Conservation (phyloP, 345 rosid genomes). For the Acer yangbiense region DNA sequence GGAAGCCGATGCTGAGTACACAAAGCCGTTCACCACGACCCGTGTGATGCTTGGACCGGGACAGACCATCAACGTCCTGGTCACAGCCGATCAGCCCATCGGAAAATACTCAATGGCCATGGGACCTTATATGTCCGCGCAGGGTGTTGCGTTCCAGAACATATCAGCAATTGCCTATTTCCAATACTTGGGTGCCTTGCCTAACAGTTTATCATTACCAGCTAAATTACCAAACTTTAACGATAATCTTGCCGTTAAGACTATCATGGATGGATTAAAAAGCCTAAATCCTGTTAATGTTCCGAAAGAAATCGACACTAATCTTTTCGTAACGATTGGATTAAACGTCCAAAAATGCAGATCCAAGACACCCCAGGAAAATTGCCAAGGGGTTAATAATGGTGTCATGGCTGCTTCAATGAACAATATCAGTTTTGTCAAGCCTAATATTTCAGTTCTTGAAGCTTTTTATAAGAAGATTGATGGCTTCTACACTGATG, state of each 20-base stretch:
- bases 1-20: slow-evolving; percentile 86
- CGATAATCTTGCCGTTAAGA: slow-evolving; percentile 67
- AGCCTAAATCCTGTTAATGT: slow-evolving; percentile 52
- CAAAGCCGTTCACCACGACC: slow-evolving; percentile 66
- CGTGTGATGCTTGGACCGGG: slow-evolving; percentile 89
- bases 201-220: slow-evolving; percentile 52
- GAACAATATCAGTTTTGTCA: slow-evolving; percentile 74
- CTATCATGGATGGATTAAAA: slow-evolving; percentile 77
- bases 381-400: slow-evolving; percentile 53
- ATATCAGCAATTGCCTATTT: slow-evolving; percentile 62
- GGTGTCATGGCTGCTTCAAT: slow-evolving; percentile 81
- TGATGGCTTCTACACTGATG: slow-evolving; percentile 62
- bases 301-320: slow-evolving; percentile 58
- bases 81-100: slow-evolving; percentile 71
- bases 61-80: slow-evolving; percentile 82
- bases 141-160: slow-evolving; percentile 59
- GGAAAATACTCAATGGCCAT: slow-evolving; percentile 79
- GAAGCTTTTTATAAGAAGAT: slow-evolving; percentile 73
- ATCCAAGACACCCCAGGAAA: slow-evolving; percentile 49
- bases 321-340: slow-evolving; percentile 65
- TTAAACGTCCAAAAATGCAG: slow-evolving; percentile 66
- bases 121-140: slow-evolving; percentile 80
- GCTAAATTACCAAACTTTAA: slow-evolving; percentile 69
- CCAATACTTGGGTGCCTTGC: slow-evolving; percentile 59
- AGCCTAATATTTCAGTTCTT: slow-evolving; percentile 62